Base-by-base conservation (phyloP, 352 stramenopile genomes). In the Pythium dissimile region DNA sequence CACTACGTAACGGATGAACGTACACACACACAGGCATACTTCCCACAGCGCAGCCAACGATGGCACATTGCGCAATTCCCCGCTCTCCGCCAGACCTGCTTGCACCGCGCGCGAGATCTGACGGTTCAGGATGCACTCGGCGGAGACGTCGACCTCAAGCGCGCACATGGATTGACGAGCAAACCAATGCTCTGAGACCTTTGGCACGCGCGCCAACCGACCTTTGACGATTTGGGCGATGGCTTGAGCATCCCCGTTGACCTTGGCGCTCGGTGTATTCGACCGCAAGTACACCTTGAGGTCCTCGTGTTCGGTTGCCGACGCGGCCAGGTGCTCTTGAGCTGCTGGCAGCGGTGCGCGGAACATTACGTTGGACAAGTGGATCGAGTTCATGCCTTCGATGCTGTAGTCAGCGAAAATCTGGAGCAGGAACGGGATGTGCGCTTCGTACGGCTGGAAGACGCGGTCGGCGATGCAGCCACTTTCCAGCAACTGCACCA, bases 401-500 rank as follows among this genome's bases (percentile, higher is more conserved):
- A 97, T 94, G 34, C 93, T 91, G 70, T 96, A 95, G 62, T 97
- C 89, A 1, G 88, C 85, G 72, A 96, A 96, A 5, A 93, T 72
- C 80, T 94, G 89, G 21, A 97, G 61, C 7, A 96, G 49, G 54
- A 95, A 97, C 24, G 86, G 86, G 11, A 97, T 78, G 54, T 97
- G 89, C 1, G 87, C 80, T 54, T 97, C 89, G 59, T 88, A 97
- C 8, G 86, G 77, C 62, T 97, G 88, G 42, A 97, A 96, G 2
- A 64, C 63, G 5, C 75, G 64, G 47, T 89, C 72, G 16, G 72
- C 67, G 47, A 97, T 75, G 46, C 67, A 69, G 13, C 88, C 86
- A 37, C 80, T 95, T 58, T 96, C 86, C n/a, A 97, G 73, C 2
- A 95, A 54, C 24, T 92, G 75, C 27, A 92, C 86, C 13, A 96